Evolutionary conservation across 805 yeast genomes (phyloP).

Genomic region (Spencermartinsiella europaea): DNA sequence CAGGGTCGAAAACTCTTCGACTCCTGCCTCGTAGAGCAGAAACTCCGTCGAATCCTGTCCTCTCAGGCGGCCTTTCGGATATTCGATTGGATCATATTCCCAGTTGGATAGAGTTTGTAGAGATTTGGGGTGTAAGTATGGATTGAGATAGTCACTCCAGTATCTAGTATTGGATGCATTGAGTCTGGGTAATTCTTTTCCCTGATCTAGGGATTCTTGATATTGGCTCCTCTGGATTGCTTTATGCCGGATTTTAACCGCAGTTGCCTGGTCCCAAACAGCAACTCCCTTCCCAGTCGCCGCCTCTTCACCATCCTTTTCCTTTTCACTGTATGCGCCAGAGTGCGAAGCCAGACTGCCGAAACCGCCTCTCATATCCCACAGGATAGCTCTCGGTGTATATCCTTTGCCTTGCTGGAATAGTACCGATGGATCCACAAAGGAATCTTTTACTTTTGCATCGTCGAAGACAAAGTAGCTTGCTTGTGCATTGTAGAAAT

Average conservation of each 20-base stretch:
- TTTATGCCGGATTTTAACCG: conserved; percentile 30
- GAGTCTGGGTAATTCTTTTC: conserved; percentile 20
- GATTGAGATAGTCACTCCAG: conserved; percentile 78
- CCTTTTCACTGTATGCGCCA: conserved; percentile 5
- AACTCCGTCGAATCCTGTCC: conserved; percentile 27
- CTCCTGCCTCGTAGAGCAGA: conserved; percentile 45
- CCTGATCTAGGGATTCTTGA: conserved; percentile 58
- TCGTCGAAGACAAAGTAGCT: conserved; percentile 49
- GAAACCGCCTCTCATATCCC: conserved; percentile 74
- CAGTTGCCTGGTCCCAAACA: conserved; percentile 7
- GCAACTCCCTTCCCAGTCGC: not conserved
- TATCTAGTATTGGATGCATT: conserved; percentile 42
- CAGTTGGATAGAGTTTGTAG: conserved; percentile 54
- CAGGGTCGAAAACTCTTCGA: conserved; percentile 46
- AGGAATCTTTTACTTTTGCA: conserved; percentile 24
- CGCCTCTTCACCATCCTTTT: conserved; percentile 21
- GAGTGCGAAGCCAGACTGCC: conserved; percentile 47
- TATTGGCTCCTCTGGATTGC: conserved; percentile 49
- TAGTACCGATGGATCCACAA: conserved; percentile 43
- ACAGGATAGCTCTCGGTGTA: conserved; percentile 76
- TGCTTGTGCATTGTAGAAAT: conserved; percentile 78
- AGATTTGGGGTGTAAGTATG: conserved; percentile 59
- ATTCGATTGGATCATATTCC: conserved; percentile 42
- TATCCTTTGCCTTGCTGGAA: conserved; percentile 50
- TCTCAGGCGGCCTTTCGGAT: conserved; percentile 31